A percentile compares a stretch with the other conserved stretches of the same genome.
These are phyloP conservation scores for Globisporangium sylvaticum DNA, from an alignment of 352 stramenopile genomes.

Conservation along the genomic window DNA sequence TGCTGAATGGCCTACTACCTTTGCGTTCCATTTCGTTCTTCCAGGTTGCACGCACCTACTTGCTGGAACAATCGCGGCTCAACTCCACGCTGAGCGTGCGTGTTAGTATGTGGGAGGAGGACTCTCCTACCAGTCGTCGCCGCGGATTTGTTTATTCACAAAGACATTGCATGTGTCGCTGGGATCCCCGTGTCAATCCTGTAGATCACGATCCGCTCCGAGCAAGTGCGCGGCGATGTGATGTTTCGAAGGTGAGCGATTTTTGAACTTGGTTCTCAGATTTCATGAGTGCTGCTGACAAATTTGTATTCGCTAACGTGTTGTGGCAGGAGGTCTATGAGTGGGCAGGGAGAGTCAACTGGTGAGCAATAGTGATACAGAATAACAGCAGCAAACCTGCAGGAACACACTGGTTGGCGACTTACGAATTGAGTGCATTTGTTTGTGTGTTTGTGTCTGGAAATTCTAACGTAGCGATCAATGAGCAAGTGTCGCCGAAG, in stretches of 20 bases:
- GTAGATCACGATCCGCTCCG: conserved; percentile 25
- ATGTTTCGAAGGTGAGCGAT: conserved; percentile 25
- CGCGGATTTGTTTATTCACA: too few species aligned
- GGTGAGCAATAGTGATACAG: background rate
- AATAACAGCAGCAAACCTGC: background rate
- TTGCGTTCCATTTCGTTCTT: background rate
- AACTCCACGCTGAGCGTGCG: conserved; percentile 44
- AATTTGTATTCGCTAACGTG: background rate
- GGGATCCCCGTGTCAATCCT: too few species aligned
- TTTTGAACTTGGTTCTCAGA: background rate
- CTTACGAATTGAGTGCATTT: background rate
- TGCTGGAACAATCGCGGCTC: conserved; percentile 32
- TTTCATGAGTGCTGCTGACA: background rate
- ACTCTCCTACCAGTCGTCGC: too few species aligned
- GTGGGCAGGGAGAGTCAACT: background rate
- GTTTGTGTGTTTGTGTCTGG: background rate
- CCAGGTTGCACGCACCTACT: conserved; percentile 20
- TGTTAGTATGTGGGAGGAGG: too few species aligned
- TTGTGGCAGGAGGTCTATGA: conserved; percentile 4
- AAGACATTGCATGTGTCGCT: too few species aligned
- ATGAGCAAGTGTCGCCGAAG: background rate
- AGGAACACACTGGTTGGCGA: background rate
- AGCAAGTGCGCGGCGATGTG: conserved; percentile 32
- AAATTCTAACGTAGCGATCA: background rate
- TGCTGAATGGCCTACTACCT: background rate